Conservation (phyloP, 768 basidiomycete species). For the Leccinum broughii region DNA sequence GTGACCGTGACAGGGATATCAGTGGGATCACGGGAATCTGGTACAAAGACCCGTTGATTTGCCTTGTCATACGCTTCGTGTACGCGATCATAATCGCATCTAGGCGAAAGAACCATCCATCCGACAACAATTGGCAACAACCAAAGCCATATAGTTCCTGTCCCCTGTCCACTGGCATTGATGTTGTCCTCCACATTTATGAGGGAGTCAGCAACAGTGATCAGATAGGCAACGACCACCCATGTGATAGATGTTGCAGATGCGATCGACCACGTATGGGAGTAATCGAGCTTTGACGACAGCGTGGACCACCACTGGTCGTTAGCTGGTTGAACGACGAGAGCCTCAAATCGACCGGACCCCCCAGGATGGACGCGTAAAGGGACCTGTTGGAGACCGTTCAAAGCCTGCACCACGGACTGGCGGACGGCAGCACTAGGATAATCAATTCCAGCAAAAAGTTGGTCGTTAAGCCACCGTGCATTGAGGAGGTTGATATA, state of each 20-base stretch:
- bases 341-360: slow-evolving; percentile 37
- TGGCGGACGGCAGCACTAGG: slow-evolving; percentile 13
- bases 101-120: slow-evolving; percentile 43
- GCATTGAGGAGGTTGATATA: slow-evolving; percentile 43
- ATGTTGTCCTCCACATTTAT: slow-evolving; percentile 22
- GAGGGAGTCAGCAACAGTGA: slow-evolving; percentile 20
- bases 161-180: slow-evolving; percentile 38
- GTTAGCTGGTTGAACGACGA: slow-evolving; percentile 45
- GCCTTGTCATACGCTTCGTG: slow-evolving; percentile 17
- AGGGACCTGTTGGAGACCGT: slow-evolving; percentile 44
- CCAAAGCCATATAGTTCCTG: slow-evolving; percentile 46
- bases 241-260: slow-evolving; percentile 42
- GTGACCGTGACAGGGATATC: background rate
- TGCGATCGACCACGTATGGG: slow-evolving; percentile 42
- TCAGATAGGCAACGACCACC: slow-evolving; percentile 44
- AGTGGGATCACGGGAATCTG: background rate
- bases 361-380: slow-evolving; percentile 32
- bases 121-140: slow-evolving; percentile 41
- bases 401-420: slow-evolving; percentile 37
- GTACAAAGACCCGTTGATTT: slow-evolving; percentile 8
- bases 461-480: slow-evolving; percentile 39
- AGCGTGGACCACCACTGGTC: slow-evolving; percentile 44
- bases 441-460: slow-evolving; percentile 33
- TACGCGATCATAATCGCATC: slow-evolving; percentile 38
- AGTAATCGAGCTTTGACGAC: slow-evolving; percentile 36